Evolutionary conservation across 805 yeast genomes (phyloP), one percentile per base, ranked within the genome.

Genomic region (Suhomyces xylopsoci): DNA sequence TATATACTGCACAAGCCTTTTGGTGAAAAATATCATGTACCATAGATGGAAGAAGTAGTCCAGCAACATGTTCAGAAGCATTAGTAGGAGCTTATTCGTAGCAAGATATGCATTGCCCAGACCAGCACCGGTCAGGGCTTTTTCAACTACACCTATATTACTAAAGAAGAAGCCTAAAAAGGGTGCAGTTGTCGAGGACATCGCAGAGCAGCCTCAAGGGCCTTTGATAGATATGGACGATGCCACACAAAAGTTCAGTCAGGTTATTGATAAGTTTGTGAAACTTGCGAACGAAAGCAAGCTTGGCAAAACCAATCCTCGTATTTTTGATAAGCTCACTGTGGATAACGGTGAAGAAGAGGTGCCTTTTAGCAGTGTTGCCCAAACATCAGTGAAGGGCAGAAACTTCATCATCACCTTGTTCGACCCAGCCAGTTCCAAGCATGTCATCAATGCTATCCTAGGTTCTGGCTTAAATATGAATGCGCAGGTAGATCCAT

Each of bases 401-500:
- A 79, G 88, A 60, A 77, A 82, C 58, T 74, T 90, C 49, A 69
- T 81, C 30, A 81, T 93, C n/a, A 90, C 97, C 0, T 92, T 91
- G 1, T 93, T 87, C 67, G 97, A 93, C 62, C 96, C 96, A 6
- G 78, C 77, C 49, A 80, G 88, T 58, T 78, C 83, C 40, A 87
- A 89, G 60, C 78, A 81, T 55, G 81, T 93, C 26, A 79, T 87
- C 26, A 84, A 90, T 49, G 78, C 92, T 0, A 83, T 93, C 17
- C 67, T 90, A 54, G 86, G 81, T 1, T 77, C 92, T 0, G 81
- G 81, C 8, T 70, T 89, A 64, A 88, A 88, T 62, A 69, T 93
- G 76, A 90, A 85, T 54, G 96, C 98, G 1, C 92, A 87, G 63
- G 77, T 76, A 20, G 92, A 90, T 54, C 82, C 88, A 1, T 74